A percentile compares a stretch with the other conserved stretches of the same genome.
These are phyloP conservation scores for Sporobolomyces pararoseus DNA, from an alignment of 768 basidiomycete species.

Conservation along the genomic window DNA sequence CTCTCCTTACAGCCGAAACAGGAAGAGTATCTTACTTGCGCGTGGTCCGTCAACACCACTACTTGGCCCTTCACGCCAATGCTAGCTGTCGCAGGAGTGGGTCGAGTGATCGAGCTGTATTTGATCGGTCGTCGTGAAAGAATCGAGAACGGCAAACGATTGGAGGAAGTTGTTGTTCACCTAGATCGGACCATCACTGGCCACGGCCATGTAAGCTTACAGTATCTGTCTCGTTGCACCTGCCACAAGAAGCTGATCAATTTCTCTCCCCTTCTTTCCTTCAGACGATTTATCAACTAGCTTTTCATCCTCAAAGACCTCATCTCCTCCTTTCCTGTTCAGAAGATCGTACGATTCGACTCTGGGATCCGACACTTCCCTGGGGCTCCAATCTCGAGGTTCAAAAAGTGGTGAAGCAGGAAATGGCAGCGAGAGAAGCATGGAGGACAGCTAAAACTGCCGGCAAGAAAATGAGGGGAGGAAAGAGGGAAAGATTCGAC, in stretches of 20 bases:
- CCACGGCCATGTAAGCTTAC: constrained; percentile 17
- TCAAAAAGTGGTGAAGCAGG: neutral
- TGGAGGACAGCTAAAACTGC: no score
- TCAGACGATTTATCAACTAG: constrained; percentile 8
- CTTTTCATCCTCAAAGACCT: constrained; percentile 22
- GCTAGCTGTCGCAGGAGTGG: constrained; percentile 16
- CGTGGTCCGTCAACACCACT: constrained; percentile 26
- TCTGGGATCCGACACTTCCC: constrained; percentile 8
- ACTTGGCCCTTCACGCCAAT: constrained; percentile 26
- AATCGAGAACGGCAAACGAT: neutral
- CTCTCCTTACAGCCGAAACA: neutral
- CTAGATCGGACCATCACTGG: constrained; percentile 15
- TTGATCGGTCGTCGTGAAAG: neutral
- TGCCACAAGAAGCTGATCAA: neutral
- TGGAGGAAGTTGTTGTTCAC: neutral
- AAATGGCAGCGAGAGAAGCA: neutral
- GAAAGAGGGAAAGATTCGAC: neutral
- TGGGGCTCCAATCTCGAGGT: constrained; percentile 11
- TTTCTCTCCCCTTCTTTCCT: neutral
- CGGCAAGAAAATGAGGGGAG: neutral
- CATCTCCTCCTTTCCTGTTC: constrained; percentile 21
- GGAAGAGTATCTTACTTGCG: constrained; percentile 8
- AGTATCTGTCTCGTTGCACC: neutral
- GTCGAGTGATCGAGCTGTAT: constrained; percentile 11
- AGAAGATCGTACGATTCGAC: constrained; percentile 24